Base-by-base conservation (phyloP, 257 asterid species). In the Solanum ahanhuiri region DNA sequence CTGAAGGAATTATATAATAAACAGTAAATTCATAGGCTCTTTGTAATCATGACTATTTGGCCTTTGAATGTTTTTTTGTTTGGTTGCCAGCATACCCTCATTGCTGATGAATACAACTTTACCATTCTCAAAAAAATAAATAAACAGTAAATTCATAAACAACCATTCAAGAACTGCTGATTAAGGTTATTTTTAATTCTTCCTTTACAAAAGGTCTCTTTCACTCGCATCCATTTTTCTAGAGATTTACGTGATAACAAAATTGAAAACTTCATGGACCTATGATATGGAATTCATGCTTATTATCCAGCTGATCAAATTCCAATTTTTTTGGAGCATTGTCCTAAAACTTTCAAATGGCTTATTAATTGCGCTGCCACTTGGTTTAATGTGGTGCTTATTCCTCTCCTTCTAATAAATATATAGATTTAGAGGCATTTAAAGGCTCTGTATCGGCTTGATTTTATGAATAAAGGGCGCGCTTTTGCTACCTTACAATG, bases 1-100 rank as follows among this genome's bases (percentile, higher is more conserved):
- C 97, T 2, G 99, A 90, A 81, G 98, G 98, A 89, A 43, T 86
- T 76, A 93, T 63, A 41, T 75, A 57, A 57, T 57, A 57, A 22
- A 57, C 66, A 57, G 25, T 57, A n/a, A n/a, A n/a, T 30, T 30
- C 31, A 30, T 30, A 30, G 31, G 31, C 31, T 30, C 31, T 30
- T 30, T 30, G 31, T 30, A 30, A 30, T 30, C 31, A 30, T 30
- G 31, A 30, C 31, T 30, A 30, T 2, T 30, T 30, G 31, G 31
- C 31, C 31, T 30, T 30, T 30, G 31, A 30, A 30, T 30, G 31
- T 30, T 30, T 30, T 30, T 30, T 30, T 30, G 31, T 30, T 30
- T 30, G 31, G 31, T 30, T 30, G 31, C 31, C 31, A 30, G 31
- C 31, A 30, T 30, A 30, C 31, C 31, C 31, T 30, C 31, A 30